Conservation (phyloP, 768 basidiomycete genomes). For the Daedaleopsis nitida region DNA sequence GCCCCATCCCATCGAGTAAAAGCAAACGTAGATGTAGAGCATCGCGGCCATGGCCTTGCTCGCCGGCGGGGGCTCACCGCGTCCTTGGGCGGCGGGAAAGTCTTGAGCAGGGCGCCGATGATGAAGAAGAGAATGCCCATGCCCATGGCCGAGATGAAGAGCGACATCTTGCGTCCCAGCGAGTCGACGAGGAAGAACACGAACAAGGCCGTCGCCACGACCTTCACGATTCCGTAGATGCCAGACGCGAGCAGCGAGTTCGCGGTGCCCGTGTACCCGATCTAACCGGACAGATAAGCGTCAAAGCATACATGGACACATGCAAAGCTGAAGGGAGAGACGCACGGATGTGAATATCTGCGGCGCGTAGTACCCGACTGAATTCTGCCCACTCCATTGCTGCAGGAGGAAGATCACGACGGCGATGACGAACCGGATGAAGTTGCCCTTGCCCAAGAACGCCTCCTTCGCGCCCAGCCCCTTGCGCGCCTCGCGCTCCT, state of each 20-base stretch:
- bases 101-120: constrained; percentile 83
- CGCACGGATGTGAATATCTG: constrained; percentile 69
- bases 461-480: constrained; percentile 67
- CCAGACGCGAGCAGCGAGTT: constrained; percentile 76
- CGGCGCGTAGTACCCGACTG: constrained; percentile 74
- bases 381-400: constrained; percentile 86
- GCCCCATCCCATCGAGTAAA: constrained; percentile 91
- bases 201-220: constrained; percentile 66
- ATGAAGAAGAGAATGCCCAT: constrained; percentile 85
- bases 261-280: constrained; percentile 64
- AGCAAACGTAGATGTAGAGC: constrained; percentile 85
- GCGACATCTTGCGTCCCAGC: constrained; percentile 66
- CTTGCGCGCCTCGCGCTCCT: constrained; percentile 65
- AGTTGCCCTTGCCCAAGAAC: constrained; percentile 84
- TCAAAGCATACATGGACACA: neutral
- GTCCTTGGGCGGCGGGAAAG: constrained; percentile 56
- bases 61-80: constrained; percentile 44
- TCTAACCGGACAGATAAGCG: constrained; percentile 45
- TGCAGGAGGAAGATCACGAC: constrained; percentile 79
- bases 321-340: neutral
- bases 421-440: constrained; percentile 81
- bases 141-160: constrained; percentile 74
- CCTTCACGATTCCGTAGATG: constrained; percentile 68
- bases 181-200: constrained; percentile 69
- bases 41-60: constrained; percentile 82